A percentile compares a stretch with the other conserved stretches of the same genome.
phyloP scores from a whole-genome alignment of 345 rosid genomes.

The Salix brachista region DNA sequence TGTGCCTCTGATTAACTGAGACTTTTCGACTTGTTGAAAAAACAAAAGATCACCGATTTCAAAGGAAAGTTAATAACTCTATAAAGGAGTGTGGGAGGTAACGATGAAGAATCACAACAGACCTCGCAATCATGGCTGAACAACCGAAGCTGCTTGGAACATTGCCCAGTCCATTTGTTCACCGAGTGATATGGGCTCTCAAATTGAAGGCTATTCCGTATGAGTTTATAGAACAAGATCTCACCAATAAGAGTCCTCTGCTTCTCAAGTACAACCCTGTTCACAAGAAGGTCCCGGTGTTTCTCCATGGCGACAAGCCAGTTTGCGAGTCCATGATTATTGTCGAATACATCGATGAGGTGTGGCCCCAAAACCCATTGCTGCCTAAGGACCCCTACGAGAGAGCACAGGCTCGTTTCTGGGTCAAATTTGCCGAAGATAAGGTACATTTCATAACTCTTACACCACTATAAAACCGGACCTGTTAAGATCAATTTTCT shows the following conservation, averaged over 20 bases:
- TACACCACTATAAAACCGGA: too few relatives aligned
- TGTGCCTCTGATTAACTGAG: too few relatives aligned
- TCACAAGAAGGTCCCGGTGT: not conserved
- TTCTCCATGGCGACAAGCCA: not conserved
- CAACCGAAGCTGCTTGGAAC: not conserved
- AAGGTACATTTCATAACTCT: too few relatives aligned
- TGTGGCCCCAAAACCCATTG: not conserved
- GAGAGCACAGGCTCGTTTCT: slow-evolving; percentile 2
- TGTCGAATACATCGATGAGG: not conserved
- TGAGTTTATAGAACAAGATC: not conserved
- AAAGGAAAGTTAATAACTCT: not conserved
- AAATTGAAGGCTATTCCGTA: not conserved
- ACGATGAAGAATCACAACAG: not conserved
- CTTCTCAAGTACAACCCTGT: slow-evolving; percentile 9
- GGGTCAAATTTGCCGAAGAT: slow-evolving; percentile 2
- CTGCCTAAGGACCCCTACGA: slow-evolving; percentile 1
- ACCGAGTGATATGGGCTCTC: not conserved
- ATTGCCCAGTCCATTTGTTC: not conserved
- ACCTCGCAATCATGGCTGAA: not conserved
- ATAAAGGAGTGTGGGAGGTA: not conserved
- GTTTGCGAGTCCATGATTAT: slow-evolving; percentile 2
- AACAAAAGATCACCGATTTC: too few relatives aligned
- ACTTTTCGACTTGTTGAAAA: too few relatives aligned
- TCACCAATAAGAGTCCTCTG: not conserved
- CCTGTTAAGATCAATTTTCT: not conserved